phyloP scores from a whole-genome alignment of 1,284 basidiomycete genomes.

The Apiotrichum akiyoshidainum region DNA sequence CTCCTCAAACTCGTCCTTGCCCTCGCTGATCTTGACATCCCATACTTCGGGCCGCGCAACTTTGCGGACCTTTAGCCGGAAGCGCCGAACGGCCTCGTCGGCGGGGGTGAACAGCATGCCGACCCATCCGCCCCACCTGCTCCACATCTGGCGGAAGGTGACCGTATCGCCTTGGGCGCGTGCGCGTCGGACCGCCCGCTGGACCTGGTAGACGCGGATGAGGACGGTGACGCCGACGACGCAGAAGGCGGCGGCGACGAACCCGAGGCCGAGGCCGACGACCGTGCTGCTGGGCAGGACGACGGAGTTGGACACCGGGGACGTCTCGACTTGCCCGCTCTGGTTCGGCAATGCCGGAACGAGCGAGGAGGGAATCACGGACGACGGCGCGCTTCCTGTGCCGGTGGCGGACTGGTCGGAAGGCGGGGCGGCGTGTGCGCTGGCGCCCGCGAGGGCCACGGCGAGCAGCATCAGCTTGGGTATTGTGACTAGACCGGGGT shows the following conservation, averaged over 20 bases:
- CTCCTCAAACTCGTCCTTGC: slow-evolving; percentile 6
- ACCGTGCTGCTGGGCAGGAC: slow-evolving; percentile 18
- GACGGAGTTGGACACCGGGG: neutral
- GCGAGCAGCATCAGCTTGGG: too few species aligned
- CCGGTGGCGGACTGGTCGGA: too few species aligned
- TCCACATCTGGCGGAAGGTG: slow-evolving; percentile 22
- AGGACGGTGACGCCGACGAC: slow-evolving; percentile 12
- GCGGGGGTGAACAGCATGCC: slow-evolving; percentile 13
- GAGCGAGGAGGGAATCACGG: neutral
- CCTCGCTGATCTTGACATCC: neutral
- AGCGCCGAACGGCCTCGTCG: neutral
- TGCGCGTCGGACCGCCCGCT: neutral
- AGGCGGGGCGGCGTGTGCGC: neutral
- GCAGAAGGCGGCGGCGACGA: slow-evolving; percentile 22
- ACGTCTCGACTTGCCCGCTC: too few species aligned
- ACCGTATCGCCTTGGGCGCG: slow-evolving; percentile 1
- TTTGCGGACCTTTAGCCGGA: neutral
- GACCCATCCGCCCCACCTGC: slow-evolving; percentile 22
- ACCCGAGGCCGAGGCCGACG: slow-evolving; percentile 28
- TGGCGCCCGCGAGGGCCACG: neutral
- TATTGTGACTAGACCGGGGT: neutral
- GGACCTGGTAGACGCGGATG: slow-evolving; percentile 13
- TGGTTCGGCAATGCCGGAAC: neutral
- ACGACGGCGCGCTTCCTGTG: too few species aligned
- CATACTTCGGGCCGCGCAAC: slow-evolving; percentile 11